phyloP scores from a whole-genome alignment of 2,329 filamentous ascomycete species.

The Neopestalotiopsis rosae region DNA sequence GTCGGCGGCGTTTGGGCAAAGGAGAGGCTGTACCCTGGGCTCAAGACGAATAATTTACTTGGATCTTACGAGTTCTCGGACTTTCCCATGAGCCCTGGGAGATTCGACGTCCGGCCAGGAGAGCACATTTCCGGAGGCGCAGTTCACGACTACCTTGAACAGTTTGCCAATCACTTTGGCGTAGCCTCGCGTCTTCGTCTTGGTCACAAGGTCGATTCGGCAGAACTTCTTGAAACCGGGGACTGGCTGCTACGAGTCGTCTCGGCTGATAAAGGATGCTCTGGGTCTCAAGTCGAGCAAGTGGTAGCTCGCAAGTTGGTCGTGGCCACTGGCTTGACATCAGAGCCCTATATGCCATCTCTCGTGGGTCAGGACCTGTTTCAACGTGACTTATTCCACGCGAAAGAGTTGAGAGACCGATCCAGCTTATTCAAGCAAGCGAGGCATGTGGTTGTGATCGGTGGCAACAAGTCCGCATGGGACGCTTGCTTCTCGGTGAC shows the following conservation, averaged over 20 bases:
- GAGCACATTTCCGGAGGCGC: slow-evolving; percentile 54
- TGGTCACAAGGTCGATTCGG: slow-evolving; percentile 17
- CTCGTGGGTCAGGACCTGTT: slow-evolving; percentile 21
- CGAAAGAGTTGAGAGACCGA: slow-evolving; percentile 22
- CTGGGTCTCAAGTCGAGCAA: background rate
- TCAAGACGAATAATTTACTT: slow-evolving; percentile 68
- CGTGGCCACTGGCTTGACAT: slow-evolving; percentile 26
- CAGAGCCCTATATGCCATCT: slow-evolving; percentile 20
- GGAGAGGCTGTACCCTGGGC: slow-evolving; percentile 62
- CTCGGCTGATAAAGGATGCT: no score
- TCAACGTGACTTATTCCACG: slow-evolving; percentile 24
- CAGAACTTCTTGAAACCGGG: background rate
- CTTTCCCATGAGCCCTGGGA: slow-evolving; percentile 61
- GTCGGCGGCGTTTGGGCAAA: slow-evolving; percentile 67
- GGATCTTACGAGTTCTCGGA: slow-evolving; percentile 69
- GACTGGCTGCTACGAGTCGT: slow-evolving; percentile 16
- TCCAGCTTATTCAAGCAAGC: slow-evolving; percentile 7
- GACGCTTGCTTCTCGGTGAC: slow-evolving; percentile 23
- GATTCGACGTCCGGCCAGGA: slow-evolving; percentile 51
- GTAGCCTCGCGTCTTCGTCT: slow-evolving; percentile 19
- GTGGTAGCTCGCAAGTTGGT: slow-evolving; percentile 21
- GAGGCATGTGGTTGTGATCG: slow-evolving; percentile 23
- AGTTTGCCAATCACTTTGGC: slow-evolving; percentile 19
- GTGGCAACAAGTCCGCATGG: slow-evolving; percentile 27
- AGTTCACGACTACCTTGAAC: slow-evolving; percentile 37